These are phyloP conservation scores for Colletotrichum acutatum DNA, from an alignment of 2,329 filamentous ascomycete genomes.

Conservation along the genomic window DNA sequence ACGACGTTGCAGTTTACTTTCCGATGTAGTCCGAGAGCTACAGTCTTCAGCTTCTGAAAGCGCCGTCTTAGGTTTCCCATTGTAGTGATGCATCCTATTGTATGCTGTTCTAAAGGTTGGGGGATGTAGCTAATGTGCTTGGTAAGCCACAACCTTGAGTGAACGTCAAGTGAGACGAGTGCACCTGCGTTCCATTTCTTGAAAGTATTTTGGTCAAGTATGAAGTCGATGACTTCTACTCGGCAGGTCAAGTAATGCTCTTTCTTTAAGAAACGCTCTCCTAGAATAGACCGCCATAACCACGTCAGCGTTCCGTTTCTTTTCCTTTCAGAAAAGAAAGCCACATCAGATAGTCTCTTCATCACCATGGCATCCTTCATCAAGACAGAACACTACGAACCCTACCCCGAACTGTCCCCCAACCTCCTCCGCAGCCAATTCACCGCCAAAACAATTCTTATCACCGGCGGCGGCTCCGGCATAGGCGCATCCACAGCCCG, in stretches of 20 bases:
- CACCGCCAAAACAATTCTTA: not conserved
- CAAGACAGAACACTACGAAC: not conserved
- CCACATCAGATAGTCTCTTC: not conserved
- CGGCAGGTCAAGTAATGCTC: too few relatives aligned
- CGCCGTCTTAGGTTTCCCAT: not conserved
- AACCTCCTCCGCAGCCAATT: not conserved
- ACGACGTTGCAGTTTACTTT: not conserved
- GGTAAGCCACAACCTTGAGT: not conserved
- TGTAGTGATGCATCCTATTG: not conserved
- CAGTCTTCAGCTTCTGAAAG: not conserved
- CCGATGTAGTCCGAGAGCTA: not conserved
- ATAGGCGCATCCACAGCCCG: constrained; percentile 70
- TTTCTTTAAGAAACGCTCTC: too few relatives aligned
- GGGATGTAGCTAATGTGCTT: not conserved
- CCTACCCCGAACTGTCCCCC: not conserved
- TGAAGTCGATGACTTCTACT: not conserved
- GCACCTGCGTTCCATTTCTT: not conserved
- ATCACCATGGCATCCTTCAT: not conserved
- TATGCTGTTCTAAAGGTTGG: not conserved
- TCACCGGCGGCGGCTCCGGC: not conserved
- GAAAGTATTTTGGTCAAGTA: not conserved
- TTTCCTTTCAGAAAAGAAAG: too few relatives aligned
- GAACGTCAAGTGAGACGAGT: not conserved
- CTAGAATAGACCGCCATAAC: too few relatives aligned
- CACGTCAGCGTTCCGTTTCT: too few relatives aligned